A percentile compares a stretch with the other conserved stretches of the same genome.
phyloP scores from a whole-genome alignment of 176 grass and related monocot genomes.

The Eleusine indica region DNA sequence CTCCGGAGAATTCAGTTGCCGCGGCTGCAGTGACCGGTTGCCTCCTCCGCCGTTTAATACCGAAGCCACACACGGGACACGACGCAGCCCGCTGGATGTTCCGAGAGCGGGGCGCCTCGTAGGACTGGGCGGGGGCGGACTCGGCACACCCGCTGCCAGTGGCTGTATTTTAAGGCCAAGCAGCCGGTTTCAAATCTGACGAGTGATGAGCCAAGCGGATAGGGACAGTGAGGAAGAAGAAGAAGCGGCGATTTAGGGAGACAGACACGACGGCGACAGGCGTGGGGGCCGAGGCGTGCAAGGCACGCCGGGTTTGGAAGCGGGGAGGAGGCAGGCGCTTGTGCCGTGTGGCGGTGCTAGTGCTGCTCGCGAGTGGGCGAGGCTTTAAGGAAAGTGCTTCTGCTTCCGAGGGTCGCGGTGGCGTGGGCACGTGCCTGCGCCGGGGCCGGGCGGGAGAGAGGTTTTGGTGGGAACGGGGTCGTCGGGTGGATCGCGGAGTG shows the following conservation, averaged over 20 bases:
- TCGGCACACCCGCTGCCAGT: neutral
- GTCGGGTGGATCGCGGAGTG: neutral
- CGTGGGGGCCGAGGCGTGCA: slow-evolving; percentile 15
- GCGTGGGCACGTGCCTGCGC: neutral
- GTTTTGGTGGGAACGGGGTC: neutral
- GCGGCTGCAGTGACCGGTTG: neutral
- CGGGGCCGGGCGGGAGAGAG: neutral
- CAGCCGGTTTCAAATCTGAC: neutral
- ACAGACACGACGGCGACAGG: slow-evolving; percentile 9
- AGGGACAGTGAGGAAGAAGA: neutral
- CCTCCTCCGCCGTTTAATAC: slow-evolving; percentile 31
- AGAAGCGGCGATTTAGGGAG: neutral
- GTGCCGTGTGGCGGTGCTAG: neutral
- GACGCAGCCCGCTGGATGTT: slow-evolving; percentile 21
- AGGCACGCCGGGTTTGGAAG: slow-evolving; percentile 23
- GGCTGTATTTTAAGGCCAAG: neutral
- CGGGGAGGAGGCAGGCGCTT: neutral
- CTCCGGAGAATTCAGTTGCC: slow-evolving; percentile 6
- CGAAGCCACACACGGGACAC: neutral
- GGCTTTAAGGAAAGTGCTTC: neutral
- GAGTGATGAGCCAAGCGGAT: neutral
- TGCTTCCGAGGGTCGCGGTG: neutral
- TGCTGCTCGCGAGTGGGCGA: neutral
- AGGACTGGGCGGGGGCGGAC: neutral
- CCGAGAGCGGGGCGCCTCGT: slow-evolving; percentile 40